These are phyloP conservation scores for Venturia carpophila DNA, from an alignment of 2,329 filamentous ascomycete species.

Conservation along the genomic window DNA sequence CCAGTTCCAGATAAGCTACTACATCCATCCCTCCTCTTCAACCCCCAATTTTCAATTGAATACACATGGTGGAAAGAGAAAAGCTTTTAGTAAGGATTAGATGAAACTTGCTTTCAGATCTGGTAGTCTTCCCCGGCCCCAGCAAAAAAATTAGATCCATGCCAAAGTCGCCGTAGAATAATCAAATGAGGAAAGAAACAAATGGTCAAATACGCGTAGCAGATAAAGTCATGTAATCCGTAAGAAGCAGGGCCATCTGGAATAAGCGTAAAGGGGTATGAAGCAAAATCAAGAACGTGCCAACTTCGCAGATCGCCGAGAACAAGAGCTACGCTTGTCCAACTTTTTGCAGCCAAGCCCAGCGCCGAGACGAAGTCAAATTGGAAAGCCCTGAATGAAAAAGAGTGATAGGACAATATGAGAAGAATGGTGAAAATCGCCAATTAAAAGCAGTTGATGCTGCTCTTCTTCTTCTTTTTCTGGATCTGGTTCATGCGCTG, in stretches of 20 bases:
- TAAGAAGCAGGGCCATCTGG: not conserved
- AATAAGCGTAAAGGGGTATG: conserved; percentile 10
- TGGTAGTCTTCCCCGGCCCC: not conserved
- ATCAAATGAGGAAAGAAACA: not conserved
- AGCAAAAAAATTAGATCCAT: not conserved
- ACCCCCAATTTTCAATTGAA: not conserved
- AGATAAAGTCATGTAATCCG: conserved; percentile 4
- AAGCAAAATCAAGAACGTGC: not conserved
- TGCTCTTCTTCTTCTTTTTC: conserved; percentile 87
- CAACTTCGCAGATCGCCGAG: not conserved
- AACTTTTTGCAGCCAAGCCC: not conserved
- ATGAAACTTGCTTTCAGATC: conserved; percentile 6
- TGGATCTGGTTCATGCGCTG: conserved; percentile 72
- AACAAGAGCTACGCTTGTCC: not conserved
- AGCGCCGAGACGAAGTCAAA: not conserved
- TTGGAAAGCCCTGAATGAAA: not conserved
- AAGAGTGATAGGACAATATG: not conserved
- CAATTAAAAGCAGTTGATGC: conserved; percentile 88
- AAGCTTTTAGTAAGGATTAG: not conserved
- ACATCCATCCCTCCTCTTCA: not conserved
- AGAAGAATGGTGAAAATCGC: not conserved
- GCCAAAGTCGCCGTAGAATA: not conserved
- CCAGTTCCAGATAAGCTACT: not conserved
- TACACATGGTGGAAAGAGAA: conserved; percentile 2
- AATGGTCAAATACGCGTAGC: not conserved